Conservation (phyloP, 306 rosid species). For the Astragalus glycyphyllos region DNA sequence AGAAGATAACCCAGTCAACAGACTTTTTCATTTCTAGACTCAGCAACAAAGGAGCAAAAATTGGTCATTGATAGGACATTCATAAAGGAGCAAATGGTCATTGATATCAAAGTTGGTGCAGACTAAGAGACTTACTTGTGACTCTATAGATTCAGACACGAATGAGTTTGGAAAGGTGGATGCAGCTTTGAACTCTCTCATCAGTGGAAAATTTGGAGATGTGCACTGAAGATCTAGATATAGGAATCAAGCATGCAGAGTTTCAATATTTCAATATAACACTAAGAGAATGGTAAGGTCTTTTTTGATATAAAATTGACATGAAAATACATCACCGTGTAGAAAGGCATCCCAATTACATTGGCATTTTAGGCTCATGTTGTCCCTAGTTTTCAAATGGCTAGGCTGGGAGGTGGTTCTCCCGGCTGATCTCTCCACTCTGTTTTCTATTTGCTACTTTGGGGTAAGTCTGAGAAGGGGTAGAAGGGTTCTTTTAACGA, state of each 20-base stretch:
- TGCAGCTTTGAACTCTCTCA: conserved; percentile 31
- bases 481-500: too few relatives aligned
- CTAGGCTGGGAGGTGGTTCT: too few relatives aligned
- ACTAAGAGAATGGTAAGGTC: too few relatives aligned
- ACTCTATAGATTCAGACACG: background rate
- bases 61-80: conserved; percentile 36
- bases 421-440: too few relatives aligned
- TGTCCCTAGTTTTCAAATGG: too few relatives aligned
- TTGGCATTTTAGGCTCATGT: too few relatives aligned
- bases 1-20: conserved; percentile 12
- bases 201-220: conserved; percentile 35
- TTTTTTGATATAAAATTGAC: too few relatives aligned
- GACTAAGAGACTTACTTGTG: conserved; percentile 29
- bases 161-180: conserved; percentile 44
- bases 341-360: too few relatives aligned
- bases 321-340: too few relatives aligned
- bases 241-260: conserved; percentile 37
- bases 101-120: conserved; percentile 42
- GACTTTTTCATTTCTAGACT: background rate
- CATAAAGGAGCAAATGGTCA: conserved; percentile 32
- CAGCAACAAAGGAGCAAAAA: conserved; percentile 19
- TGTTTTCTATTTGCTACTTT: too few relatives aligned
- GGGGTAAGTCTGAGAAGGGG: too few relatives aligned
- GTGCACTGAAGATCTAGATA: conserved; percentile 44
- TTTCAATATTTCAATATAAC: background rate